Conservation (phyloP, 352 stramenopile species). For the Achlya hypogyna region DNA sequence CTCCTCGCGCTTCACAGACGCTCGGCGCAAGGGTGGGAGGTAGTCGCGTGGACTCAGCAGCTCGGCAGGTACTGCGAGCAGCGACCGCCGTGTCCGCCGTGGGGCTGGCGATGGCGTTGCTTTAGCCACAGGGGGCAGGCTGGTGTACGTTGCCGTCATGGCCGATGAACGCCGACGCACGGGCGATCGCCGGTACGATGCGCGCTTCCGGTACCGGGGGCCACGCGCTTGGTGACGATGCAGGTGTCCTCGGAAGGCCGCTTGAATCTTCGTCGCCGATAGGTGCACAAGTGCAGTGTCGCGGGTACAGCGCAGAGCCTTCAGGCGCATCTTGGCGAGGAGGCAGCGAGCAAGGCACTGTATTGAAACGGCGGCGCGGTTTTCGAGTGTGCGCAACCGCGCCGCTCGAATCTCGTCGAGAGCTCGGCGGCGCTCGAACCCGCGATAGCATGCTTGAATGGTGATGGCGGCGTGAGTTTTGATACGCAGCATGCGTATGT, state of each 20-base stretch:
- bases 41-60: constrained; percentile 13
- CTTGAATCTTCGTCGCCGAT: constrained; percentile 6
- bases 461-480: neutral
- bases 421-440: neutral
- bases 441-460: constrained; percentile 1
- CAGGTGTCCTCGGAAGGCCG: constrained; percentile 1
- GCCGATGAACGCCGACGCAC: neutral
- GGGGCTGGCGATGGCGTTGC: neutral
- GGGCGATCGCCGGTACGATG: neutral
- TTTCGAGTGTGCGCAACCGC: neutral
- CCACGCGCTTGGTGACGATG: neutral
- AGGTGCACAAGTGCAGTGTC: neutral
- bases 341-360: neutral
- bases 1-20: neutral
- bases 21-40: neutral
- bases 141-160: neutral
- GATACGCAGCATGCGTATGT: neutral
- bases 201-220: neutral
- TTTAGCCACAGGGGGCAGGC: neutral
- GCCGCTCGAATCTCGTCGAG: neutral
- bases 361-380: neutral
- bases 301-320: neutral
- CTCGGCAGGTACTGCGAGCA: neutral
- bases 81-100: neutral
- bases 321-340: neutral